These are phyloP conservation scores for Phytophthora uliginosa DNA, from an alignment of 352 stramenopile genomes.

Conservation along the genomic window DNA sequence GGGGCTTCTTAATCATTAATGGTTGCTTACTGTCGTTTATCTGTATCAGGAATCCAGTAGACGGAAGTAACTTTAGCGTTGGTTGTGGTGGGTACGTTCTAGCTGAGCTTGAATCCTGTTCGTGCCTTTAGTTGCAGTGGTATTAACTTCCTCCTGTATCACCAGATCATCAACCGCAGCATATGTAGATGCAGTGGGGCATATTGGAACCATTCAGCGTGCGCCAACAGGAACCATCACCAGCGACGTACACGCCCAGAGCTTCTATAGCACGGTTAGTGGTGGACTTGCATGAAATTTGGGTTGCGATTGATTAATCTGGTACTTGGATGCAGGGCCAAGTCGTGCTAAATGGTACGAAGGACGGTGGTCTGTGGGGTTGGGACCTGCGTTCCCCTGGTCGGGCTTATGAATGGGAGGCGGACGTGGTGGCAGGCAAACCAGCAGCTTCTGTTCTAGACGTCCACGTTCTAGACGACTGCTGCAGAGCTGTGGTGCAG, in stretches of 20 bases:
- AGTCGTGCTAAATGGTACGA: conserved; percentile 62
- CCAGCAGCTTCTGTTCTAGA: conserved; percentile 39
- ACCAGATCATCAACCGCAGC: conserved; percentile 26
- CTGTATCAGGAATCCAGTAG: conserved; percentile 29
- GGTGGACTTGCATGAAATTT: not conserved
- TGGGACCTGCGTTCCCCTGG: conserved; percentile 55
- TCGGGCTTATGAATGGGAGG: conserved; percentile 37
- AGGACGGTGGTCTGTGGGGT: conserved; percentile 53
- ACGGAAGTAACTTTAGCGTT: conserved; percentile 40
- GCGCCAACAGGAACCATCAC: conserved; percentile 40
- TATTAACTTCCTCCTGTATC: not conserved
- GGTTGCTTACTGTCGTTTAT: not conserved
- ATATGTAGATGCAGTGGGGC: conserved; percentile 30
- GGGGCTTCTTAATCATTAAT: not conserved
- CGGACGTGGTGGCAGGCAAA: not conserved
- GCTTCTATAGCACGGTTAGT: conserved; percentile 47
- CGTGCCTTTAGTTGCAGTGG: not conserved
- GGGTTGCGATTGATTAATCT: not conserved
- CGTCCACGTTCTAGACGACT: conserved; percentile 55
- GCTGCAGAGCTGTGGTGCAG: conserved; percentile 48
- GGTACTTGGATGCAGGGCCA: conserved; percentile 27
- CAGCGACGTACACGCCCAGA: conserved; percentile 57
- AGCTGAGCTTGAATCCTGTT: not conserved
- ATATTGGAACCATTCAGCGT: conserved; percentile 7
- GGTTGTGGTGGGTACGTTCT: conserved; percentile 37